Percentiles rank a stretch among this genome's conserved stretches.
phyloP scores from a whole-genome alignment of 2,329 filamentous ascomycete genomes.

The Ophiostoma tasmaniense region DNA sequence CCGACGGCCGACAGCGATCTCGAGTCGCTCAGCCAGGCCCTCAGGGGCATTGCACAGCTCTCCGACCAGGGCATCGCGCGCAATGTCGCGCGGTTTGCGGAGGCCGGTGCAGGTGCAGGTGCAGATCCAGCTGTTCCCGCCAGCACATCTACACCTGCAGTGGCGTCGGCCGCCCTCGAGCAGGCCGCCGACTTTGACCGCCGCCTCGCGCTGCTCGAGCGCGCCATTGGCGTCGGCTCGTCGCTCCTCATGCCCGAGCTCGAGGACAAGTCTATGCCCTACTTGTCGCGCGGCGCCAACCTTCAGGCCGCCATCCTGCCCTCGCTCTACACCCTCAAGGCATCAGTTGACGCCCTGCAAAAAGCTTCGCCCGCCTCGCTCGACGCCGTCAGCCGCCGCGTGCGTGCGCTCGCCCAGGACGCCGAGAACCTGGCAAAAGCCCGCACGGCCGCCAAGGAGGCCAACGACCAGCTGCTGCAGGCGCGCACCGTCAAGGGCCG shows the following conservation, averaged over 20 bases:
- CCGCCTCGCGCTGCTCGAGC: constrained; percentile 70
- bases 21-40: constrained; percentile 58
- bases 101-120: background rate
- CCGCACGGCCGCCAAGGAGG: constrained; percentile 51
- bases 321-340: constrained; percentile 70
- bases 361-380: constrained; percentile 64
- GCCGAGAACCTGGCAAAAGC: constrained; percentile 63
- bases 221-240: constrained; percentile 67
- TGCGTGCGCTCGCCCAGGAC: constrained; percentile 62
- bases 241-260: constrained; percentile 53
- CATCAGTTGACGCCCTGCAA: constrained; percentile 67
- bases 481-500: constrained; percentile 21
- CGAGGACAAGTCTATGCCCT: constrained; percentile 36
- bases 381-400: constrained; percentile 61
- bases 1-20: constrained; percentile 28
- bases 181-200: constrained; percentile 84
- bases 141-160: background rate
- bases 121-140: too few relatives aligned
- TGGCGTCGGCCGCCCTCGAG: constrained; percentile 42
- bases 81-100: constrained; percentile 4
- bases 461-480: constrained; percentile 50
- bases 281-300: background rate
- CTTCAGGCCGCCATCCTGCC: constrained; percentile 66
- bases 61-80: constrained; percentile 23
- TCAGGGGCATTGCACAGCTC: constrained; percentile 54